Conservation (phyloP, 1,284 basidiomycete species). For the Salmacisia buchloeana region DNA sequence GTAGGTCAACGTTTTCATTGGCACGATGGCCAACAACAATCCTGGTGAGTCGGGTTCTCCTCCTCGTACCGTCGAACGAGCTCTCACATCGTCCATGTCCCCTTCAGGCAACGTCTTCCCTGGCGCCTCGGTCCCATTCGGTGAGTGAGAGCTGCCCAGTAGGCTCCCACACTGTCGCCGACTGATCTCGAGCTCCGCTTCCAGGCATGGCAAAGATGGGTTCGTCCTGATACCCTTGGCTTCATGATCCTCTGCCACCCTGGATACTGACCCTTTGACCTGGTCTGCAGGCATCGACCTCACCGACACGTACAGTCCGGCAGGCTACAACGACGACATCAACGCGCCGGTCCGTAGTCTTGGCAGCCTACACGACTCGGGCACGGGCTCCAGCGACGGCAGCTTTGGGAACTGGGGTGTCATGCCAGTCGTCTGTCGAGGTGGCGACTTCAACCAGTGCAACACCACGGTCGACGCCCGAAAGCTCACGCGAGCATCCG, state of each 20-base stretch:
- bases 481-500: conserved; percentile 18
- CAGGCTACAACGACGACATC: conserved; percentile 28
- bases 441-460: conserved; percentile 26
- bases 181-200: no score
- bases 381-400: conserved; percentile 36
- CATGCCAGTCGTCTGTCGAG: conserved; percentile 35
- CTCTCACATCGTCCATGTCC: no score
- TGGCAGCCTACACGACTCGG: conserved; percentile 35
- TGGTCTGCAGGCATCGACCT: conserved; percentile 9
- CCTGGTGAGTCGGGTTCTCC: conserved; percentile 21
- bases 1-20: conserved; percentile 22
- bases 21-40: conserved; percentile 17
- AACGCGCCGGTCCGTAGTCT: conserved; percentile 33
- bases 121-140: conserved; percentile 36
- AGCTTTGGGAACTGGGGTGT: conserved; percentile 39
- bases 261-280: no score
- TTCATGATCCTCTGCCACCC: background rate
- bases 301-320: conserved; percentile 30
- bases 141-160: no score
- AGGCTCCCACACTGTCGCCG: no score
- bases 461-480: conserved; percentile 34
- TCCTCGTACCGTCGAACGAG: background rate
- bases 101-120: conserved; percentile 28
- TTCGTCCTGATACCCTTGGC: background rate
- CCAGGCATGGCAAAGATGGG: conserved; percentile 38